A percentile compares a stretch with the other conserved stretches of the same genome.
Evolutionary conservation across 768 basidiomycete species (phyloP).

Genomic region (Rhizopogon vesiculosus): DNA sequence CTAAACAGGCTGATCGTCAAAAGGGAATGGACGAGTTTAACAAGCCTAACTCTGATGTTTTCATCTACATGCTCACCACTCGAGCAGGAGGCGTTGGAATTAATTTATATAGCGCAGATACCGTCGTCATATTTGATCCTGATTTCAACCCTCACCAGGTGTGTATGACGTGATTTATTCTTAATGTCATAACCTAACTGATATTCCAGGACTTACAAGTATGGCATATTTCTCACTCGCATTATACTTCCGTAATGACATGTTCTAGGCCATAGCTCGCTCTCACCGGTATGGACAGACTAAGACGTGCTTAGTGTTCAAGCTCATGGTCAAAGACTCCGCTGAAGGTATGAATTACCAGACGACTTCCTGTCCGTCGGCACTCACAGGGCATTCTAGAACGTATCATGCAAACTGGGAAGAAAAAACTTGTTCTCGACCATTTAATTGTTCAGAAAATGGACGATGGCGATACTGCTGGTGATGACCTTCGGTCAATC

Average conservation of each 20-base stretch:
- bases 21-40: conserved; percentile 96
- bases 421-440: conserved; percentile 91
- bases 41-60: conserved; percentile 77
- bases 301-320: conserved; percentile 93
- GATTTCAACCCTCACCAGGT: conserved; percentile 99
- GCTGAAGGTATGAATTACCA: conserved; percentile 64
- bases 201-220: conserved; percentile 79
- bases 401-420: conserved; percentile 87
- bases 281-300: conserved; percentile 93
- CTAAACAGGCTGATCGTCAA: conserved; percentile 81
- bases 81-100: conserved; percentile 94
- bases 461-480: conserved; percentile 74
- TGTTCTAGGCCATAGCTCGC: conserved; percentile 80
- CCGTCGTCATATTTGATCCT: conserved; percentile 89
- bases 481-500: conserved; percentile 84
- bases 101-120: conserved; percentile 90
- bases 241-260: conserved; percentile 5
- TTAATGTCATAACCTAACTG: conserved; percentile 8
- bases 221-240: conserved; percentile 17
- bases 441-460: conserved; percentile 96
- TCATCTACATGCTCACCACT: conserved; percentile 89
- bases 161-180: conserved; percentile 12
- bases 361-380: background rate
- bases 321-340: conserved; percentile 91
- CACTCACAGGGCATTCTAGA: conserved; percentile 42